Evolutionary conservation across 441 rosid species (phyloP).

Genomic region (Hura crepitans): DNA sequence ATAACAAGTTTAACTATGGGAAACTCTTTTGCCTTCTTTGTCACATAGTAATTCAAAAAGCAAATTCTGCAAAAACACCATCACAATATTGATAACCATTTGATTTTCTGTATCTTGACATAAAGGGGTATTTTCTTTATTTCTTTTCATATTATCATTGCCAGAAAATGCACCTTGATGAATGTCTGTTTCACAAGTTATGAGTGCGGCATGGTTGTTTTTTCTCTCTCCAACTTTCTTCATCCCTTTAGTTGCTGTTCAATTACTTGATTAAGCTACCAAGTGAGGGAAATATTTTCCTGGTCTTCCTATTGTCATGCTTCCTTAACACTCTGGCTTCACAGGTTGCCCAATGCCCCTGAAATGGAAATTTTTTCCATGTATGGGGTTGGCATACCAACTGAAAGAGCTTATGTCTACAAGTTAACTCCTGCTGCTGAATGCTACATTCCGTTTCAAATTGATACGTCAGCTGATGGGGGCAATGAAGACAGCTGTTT

Average conservation of each 20-base stretch:
- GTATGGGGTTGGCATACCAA: conserved; percentile 93
- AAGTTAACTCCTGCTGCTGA: conserved; percentile 62
- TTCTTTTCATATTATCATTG: neutral
- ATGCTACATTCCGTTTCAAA: conserved; percentile 86
- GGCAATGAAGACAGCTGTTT: conserved; percentile 61
- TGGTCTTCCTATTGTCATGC: neutral
- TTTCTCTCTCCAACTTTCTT: neutral
- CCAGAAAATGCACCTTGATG: neutral
- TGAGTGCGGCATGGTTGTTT: too few species aligned
- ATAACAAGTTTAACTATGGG: conserved; percentile 5
- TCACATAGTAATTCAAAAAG: neutral
- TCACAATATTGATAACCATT: neutral
- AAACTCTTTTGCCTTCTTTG: neutral
- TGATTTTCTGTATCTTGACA: neutral
- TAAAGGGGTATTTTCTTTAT: neutral
- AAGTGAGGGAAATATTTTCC: neutral
- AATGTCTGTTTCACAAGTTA: neutral
- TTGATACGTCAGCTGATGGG: conserved; percentile 64
- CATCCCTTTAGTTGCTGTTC: neutral
- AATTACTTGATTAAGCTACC: conserved; percentile 7
- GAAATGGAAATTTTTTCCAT: conserved; percentile 86
- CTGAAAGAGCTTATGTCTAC: conserved; percentile 85
- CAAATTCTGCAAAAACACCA: neutral
- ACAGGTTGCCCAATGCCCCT: conserved; percentile 88
- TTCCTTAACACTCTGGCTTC: conserved; percentile 26